Conservation (phyloP, 108 stramenopile species). For the Conticribra guillardii region DNA sequence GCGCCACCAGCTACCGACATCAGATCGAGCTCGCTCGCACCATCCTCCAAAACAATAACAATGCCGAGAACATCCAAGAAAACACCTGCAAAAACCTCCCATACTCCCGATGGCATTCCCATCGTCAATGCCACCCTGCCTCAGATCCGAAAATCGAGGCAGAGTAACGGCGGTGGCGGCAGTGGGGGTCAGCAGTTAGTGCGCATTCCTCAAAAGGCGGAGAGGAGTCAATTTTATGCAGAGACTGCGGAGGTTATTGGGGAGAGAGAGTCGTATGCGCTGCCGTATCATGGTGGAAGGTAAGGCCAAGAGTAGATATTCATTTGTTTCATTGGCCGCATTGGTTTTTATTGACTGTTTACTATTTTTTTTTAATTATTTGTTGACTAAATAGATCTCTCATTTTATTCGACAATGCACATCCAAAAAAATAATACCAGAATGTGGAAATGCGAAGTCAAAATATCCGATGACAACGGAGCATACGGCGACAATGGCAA, state of each 20-base stretch:
- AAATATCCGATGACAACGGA: slow-evolving; percentile 35
- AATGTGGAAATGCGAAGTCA: slow-evolving; percentile 68
- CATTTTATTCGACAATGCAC: too few relatives aligned
- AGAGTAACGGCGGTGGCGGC: background rate
- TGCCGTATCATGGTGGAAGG: slow-evolving; percentile 75
- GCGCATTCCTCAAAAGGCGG: slow-evolving; percentile 33
- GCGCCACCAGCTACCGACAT: too few relatives aligned
- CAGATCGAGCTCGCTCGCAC: too few relatives aligned
- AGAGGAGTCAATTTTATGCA: slow-evolving; percentile 59
- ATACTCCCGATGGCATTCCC: slow-evolving; percentile 46
- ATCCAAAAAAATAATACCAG: too few relatives aligned
- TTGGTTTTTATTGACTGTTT: background rate
- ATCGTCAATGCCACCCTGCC: slow-evolving; percentile 45
- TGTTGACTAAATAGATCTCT: too few relatives aligned
- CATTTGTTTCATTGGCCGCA: background rate
- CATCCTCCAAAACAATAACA: too few relatives aligned
- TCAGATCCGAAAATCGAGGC: slow-evolving; percentile 34
- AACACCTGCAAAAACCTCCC: background rate
- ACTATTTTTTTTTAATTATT: background rate
- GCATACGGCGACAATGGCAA: slow-evolving; percentile 35
- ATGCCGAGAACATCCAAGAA: background rate
- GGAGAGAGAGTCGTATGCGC: slow-evolving; percentile 55
- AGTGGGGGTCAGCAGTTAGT: slow-evolving; percentile 21
- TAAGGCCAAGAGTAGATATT: slow-evolving; percentile 4
- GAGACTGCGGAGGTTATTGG: slow-evolving; percentile 66